Conservation (phyloP, 2,329 filamentous ascomycete genomes). For the Plenodomus biglobosus region DNA sequence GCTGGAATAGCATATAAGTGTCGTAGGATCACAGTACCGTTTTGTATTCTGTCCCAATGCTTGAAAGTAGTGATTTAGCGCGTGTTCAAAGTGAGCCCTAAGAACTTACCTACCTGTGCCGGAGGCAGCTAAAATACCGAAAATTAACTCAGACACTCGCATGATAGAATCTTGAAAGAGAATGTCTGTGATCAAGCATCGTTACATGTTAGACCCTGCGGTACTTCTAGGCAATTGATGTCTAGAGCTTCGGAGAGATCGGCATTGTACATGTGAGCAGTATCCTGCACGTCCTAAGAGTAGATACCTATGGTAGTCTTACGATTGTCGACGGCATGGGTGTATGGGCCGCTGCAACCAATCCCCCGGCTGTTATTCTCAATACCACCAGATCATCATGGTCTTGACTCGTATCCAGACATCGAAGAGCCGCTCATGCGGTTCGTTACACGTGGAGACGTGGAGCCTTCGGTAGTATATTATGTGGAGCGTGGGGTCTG, state of each 20-base stretch:
- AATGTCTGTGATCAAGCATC: background rate
- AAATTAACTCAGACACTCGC: slow-evolving; percentile 7
- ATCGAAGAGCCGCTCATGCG: slow-evolving; percentile 10
- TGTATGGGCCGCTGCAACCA: slow-evolving; percentile 18
- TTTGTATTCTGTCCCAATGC: slow-evolving; percentile 19
- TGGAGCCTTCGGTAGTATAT: slow-evolving; percentile 2
- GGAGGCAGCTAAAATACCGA: slow-evolving; percentile 8
- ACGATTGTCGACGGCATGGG: slow-evolving; percentile 19
- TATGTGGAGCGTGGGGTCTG: slow-evolving; percentile 15
- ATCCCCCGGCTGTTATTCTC: slow-evolving; percentile 18
- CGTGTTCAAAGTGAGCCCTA: background rate
- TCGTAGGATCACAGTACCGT: slow-evolving; percentile 28
- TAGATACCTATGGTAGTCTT: too few species aligned
- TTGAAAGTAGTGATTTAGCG: background rate
- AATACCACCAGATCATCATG: slow-evolving; percentile 12
- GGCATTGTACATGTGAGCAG: slow-evolving; percentile 7
- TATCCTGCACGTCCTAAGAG: slow-evolving; percentile 14
- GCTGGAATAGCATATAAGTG: slow-evolving; percentile 48
- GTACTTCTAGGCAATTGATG: slow-evolving; percentile 14
- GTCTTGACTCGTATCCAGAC: background rate
- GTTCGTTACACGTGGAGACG: background rate
- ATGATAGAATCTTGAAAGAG: slow-evolving; percentile 11
- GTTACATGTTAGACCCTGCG: background rate
- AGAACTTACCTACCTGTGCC: slow-evolving; percentile 13
- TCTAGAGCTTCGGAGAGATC: slow-evolving; percentile 6